Conservation (phyloP, 73 alveolate species). For the Paramecium bursaria region DNA sequence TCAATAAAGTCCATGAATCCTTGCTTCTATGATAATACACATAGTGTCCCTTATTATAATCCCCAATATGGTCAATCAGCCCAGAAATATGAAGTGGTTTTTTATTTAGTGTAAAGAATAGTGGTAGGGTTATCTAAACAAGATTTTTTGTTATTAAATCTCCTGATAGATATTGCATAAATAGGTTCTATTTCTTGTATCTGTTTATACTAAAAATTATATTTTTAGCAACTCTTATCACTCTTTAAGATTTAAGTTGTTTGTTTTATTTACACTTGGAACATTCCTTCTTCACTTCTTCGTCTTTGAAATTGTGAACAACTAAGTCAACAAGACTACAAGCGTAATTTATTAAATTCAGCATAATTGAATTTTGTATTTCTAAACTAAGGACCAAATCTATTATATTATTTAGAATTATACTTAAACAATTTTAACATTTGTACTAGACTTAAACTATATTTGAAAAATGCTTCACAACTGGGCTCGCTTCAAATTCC, state of each 20-base stretch:
- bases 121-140: background rate
- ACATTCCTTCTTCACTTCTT: conserved; percentile 30
- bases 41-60: conserved; percentile 44
- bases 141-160: conserved; percentile 2
- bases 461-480: conserved; percentile 29
- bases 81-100: background rate
- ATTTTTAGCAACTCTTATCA: background rate
- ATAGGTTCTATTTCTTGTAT: background rate
- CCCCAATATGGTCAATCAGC: conserved; percentile 26
- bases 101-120: background rate
- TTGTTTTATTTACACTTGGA: conserved; percentile 1
- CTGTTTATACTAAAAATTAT: conserved; percentile 18
- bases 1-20: conserved; percentile 28
- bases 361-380: too few relatives aligned
- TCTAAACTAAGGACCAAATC: too few relatives aligned
- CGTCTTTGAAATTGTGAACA: background rate
- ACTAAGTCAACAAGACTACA: conserved; percentile 16
- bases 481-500: conserved; percentile 32
- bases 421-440: conserved; percentile 21
- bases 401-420: too few relatives aligned
- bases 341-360: too few relatives aligned
- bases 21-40: conserved; percentile 19
- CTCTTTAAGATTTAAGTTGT: background rate
- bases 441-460: background rate
- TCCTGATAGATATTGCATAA: conserved; percentile 15